Evolutionary conservation across 305 asterid genomes (phyloP).

Genomic region (Solanum chacoense): DNA sequence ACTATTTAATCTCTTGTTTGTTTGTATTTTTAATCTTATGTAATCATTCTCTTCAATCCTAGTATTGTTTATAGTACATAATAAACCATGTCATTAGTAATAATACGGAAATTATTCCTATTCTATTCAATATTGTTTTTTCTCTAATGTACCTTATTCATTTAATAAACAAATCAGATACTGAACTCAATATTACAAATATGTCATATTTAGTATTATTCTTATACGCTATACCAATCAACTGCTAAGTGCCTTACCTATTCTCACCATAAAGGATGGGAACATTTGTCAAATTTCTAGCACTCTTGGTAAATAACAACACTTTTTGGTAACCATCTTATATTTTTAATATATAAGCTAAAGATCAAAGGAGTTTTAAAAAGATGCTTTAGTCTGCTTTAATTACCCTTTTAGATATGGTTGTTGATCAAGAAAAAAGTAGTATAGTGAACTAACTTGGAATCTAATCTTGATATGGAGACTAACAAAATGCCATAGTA

Average conservation of each 20-base stretch:
- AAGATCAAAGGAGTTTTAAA: background rate
- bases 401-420: background rate
- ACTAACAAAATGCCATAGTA: background rate
- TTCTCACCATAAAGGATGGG: background rate
- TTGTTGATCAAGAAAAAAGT: constrained; percentile 1
- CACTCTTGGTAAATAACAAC: background rate
- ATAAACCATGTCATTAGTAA: background rate
- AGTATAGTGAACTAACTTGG: background rate
- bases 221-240: background rate
- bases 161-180: no score
- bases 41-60: background rate
- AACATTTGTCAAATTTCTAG: background rate
- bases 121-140: background rate
- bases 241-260: background rate
- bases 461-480: background rate
- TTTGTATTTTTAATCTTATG: background rate
- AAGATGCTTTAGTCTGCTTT: background rate
- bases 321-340: background rate
- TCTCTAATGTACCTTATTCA: background rate
- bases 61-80: background rate
- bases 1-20: background rate
- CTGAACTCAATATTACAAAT: no score
- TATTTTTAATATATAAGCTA: background rate
- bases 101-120: no score
- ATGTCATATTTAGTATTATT: no score